These are phyloP conservation scores for Microcyclospora tardicrescens DNA, from an alignment of 2,329 filamentous ascomycete genomes.

Conservation along the genomic window DNA sequence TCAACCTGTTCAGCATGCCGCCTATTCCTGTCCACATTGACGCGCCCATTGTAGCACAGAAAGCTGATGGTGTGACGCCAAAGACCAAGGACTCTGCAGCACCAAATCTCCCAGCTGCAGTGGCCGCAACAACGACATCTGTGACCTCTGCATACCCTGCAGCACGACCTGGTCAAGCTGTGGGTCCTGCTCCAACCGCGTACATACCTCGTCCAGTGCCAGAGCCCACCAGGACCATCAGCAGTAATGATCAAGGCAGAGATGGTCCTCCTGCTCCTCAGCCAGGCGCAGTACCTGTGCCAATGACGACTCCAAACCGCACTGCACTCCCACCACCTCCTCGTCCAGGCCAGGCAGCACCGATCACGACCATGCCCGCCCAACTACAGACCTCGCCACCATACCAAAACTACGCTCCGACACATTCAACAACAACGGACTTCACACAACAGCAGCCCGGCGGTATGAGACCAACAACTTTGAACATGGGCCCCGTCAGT, in stretches of 20 bases:
- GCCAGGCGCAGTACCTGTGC: slow-evolving; percentile 29
- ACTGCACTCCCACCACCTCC: slow-evolving; percentile 27
- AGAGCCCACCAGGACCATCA: slow-evolving; percentile 13
- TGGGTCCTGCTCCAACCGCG: slow-evolving; percentile 20
- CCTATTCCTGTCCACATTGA: slow-evolving; percentile 35
- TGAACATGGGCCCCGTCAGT: slow-evolving; percentile 25
- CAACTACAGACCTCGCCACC: slow-evolving; percentile 30
- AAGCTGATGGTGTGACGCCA: slow-evolving; percentile 24
- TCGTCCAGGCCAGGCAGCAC: slow-evolving; percentile 23
- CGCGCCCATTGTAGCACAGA: slow-evolving; percentile 31
- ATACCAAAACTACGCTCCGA: slow-evolving; percentile 24
- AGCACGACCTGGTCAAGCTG: slow-evolving; percentile 19
- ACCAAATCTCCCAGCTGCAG: slow-evolving; percentile 17
- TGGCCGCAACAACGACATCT: slow-evolving; percentile 13
- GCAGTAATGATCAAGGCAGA: neutral
- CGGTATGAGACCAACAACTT: slow-evolving; percentile 19
- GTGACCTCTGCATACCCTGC: slow-evolving; percentile 13
- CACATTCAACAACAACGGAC: slow-evolving; percentile 23
- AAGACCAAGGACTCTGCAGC: slow-evolving; percentile 20
- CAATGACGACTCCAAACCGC: slow-evolving; percentile 17
- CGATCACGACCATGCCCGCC: slow-evolving; percentile 23
- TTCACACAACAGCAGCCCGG: slow-evolving; percentile 11
- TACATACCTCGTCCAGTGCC: slow-evolving; percentile 11
- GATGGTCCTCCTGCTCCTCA: slow-evolving; percentile 28
- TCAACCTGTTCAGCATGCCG: slow-evolving; percentile 26